These are phyloP conservation scores for Fusarium penzigii DNA, from an alignment of 2,329 filamentous ascomycete species.

Conservation along the genomic window DNA sequence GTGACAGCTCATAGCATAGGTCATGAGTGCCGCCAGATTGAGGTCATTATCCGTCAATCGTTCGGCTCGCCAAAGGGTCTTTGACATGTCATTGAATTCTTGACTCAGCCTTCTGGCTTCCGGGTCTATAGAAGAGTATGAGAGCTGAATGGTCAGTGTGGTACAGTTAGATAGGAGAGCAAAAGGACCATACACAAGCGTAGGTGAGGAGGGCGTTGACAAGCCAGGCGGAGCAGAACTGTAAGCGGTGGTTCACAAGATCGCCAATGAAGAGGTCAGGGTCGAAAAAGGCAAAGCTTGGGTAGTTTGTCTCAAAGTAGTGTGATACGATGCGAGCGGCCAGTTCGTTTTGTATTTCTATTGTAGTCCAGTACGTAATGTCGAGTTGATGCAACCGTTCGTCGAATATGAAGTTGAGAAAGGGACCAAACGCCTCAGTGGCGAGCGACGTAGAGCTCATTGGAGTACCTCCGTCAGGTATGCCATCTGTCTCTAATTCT, in stretches of 20 bases:
- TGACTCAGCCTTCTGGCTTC: conserved; percentile 1
- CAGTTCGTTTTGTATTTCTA: conserved; percentile 30
- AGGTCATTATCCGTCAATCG: conserved; percentile 14
- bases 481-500: neutral
- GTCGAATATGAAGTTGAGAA: conserved; percentile 1
- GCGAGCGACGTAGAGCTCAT: conserved; percentile 5
- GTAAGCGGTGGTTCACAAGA: conserved; percentile 24
- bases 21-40: conserved; percentile 16
- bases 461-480: neutral
- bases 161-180: neutral
- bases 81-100: conserved; percentile 10
- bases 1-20: conserved; percentile 12
- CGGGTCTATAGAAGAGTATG: conserved; percentile 1
- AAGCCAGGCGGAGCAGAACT: conserved; percentile 35
- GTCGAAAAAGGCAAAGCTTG: conserved; percentile 37
- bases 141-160: neutral
- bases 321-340: conserved; percentile 33
- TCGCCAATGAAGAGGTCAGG: conserved; percentile 35
- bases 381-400: conserved; percentile 23
- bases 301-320: conserved; percentile 37
- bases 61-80: conserved; percentile 16
- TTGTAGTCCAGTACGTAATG: conserved; percentile 36
- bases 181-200: conserved; percentile 29
- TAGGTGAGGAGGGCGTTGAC: conserved; percentile 35
- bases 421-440: conserved; percentile 13